Base-by-base conservation (phyloP, 768 basidiomycete species). In the Leccinum sublutescens region DNA sequence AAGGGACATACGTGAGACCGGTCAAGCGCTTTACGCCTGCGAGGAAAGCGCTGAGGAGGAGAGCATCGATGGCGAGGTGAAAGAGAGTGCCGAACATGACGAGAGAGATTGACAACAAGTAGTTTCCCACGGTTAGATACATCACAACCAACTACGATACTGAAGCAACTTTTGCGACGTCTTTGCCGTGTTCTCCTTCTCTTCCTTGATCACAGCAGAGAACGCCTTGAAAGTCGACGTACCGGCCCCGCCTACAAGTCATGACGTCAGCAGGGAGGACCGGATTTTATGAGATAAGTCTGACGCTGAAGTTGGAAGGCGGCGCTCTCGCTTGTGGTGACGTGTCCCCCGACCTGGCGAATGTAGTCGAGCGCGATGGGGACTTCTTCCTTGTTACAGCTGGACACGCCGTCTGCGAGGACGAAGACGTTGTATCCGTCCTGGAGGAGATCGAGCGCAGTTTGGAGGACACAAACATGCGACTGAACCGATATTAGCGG, bases 391-490 rank as follows among this genome's bases (percentile, higher is more conserved):
- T 79, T 78, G 74, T 94, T 92, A 64, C 83, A 87, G 31, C 88
- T 90, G 2, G 91, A 93, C 15, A 95, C 86, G 15, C 87, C 93
- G 67, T 97, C 94, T 2, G 89, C 91, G 23, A 93, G 75, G 40
- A 95, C 80, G 70, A 90, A 84, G 6, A 90, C 85, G 59, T 79
- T 70, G 48, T 79, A 81, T 0, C 77, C 78, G 1, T 31, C 63
- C 48, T 77, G 68, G 3, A 89, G 71, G 12, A 96, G 80, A 60
- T 89, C 86, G 17, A 95, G 76, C 0, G 87, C 80, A 0, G 93
- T 91, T 72, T 96, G 94, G 6, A 94, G 80, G 9, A 96, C 85
- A 67, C 95, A 97, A 60, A 97, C 85, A 66, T 96, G 95, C 15
- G 90, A 83, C 93, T 95, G 63, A 9, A 15, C n/a, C 23, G 60